Evolutionary conservation across 2,329 filamentous ascomycete species (phyloP), one percentile per base, ranked within the genome.

Genomic region (Phaeosphaeria sp.): DNA sequence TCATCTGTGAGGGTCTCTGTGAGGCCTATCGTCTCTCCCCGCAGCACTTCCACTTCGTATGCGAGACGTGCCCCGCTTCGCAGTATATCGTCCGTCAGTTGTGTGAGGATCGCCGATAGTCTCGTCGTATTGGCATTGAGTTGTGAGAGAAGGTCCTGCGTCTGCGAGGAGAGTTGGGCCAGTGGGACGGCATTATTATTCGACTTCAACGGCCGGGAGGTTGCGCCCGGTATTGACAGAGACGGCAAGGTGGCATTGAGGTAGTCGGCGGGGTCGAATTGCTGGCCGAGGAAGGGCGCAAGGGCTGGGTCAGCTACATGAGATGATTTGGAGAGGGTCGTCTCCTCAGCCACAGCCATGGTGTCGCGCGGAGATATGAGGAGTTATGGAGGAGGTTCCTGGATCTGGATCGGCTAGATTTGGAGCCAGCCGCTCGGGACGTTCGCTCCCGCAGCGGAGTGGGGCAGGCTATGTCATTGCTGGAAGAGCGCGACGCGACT

Each of bases 21-120:
- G 36, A 97, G 81, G n/a, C 90, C 85, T 47, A 93, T 79, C 2
- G 92, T 91, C 78, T 97, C 93, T 61, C 93, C 93, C n/a, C 93
- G 87, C 49, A 98, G 78, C 18, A 98, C 86, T 77, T 98, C 94
- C 20, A 98, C 94, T 78, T 98, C 92, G 73, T 99, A 99, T 20
- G 93, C 92, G 56, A 99, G 81, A 3, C 94, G 86, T 63, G 91
- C 92, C 24, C 93, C 92, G 70, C 92, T 93, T 56, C 95, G 87
- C 60, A 99, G 79, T 62, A 99, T 98, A 66, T 98, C 95, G 76
- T 99, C 94, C 11, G 95, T 97, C 58, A 98, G 82, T 71, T 94
- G 89, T 30, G 93, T 97, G 56, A 99, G 84, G 46, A 89, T 91
- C 53, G 85, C 88, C 15, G 93, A 92, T 7, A 97, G 82, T 46